Percentiles rank a stretch among this genome's conserved stretches.
These are phyloP conservation scores for Chaetomium strumarium DNA, from an alignment of 2,329 filamentous ascomycete genomes.

Conservation along the genomic window DNA sequence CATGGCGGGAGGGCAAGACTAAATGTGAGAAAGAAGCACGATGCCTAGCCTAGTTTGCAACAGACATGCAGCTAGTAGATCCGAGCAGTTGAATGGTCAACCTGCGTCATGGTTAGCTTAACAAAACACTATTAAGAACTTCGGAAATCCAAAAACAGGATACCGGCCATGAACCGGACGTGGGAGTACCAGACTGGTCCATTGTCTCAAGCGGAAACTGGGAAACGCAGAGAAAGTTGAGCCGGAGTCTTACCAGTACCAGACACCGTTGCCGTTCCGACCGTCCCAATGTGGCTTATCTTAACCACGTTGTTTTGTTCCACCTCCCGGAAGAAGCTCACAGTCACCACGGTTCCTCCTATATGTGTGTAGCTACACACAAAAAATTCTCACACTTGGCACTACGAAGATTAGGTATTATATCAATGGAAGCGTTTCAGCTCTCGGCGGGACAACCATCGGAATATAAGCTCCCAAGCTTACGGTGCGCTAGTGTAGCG, in stretches of 20 bases:
- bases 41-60: neutral
- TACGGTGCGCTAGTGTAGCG: neutral
- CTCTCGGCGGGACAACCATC: neutral
- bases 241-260: no score
- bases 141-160: neutral
- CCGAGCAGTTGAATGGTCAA: neutral
- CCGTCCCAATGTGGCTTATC: no score
- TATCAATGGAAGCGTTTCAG: neutral
- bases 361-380: no score
- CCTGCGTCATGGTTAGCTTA: slow-evolving; percentile 5
- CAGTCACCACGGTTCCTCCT: no score
- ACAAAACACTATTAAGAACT: neutral
- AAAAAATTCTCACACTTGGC: no score
- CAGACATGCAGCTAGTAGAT: neutral
- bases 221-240: neutral
- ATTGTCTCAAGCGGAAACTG: neutral
- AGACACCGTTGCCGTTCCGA: no score
- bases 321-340: no score
- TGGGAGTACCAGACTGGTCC: neutral
- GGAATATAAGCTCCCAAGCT: slow-evolving; percentile 10
- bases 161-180: neutral
- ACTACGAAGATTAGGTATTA: no score
- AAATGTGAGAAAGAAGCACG: neutral
- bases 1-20: slow-evolving; percentile 7
- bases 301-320: no score